phyloP scores from a whole-genome alignment of 371 early-diverging fungal genomes.

The Scutellospora calospora region DNA sequence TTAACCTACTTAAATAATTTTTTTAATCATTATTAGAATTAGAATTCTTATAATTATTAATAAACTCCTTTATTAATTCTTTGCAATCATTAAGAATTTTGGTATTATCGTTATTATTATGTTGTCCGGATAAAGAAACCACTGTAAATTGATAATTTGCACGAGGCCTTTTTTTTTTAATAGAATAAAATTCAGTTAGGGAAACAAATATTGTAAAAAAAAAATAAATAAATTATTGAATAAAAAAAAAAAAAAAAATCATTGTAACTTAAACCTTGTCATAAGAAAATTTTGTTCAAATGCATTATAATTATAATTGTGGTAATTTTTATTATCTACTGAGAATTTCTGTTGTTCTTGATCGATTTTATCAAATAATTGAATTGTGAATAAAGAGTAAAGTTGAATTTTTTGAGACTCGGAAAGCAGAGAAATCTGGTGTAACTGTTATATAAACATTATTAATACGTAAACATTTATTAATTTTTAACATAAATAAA shows the following conservation, averaged over 20 bases:
- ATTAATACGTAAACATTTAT: not conserved
- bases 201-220: too few relatives aligned
- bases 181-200: not conserved
- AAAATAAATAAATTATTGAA: not conserved
- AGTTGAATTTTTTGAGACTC: not conserved
- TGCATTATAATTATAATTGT: not conserved
- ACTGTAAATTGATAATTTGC: constrained; percentile 3
- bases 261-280: not conserved
- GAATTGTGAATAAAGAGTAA: not conserved
- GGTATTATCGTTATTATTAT: too few relatives aligned
- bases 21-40: too few relatives aligned
- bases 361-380: not conserved
- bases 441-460: not conserved
- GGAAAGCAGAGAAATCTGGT: not conserved
- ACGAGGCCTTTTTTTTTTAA: not conserved
- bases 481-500: not conserved
- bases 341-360: not conserved
- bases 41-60: too few relatives aligned
- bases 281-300: not conserved
- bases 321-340: not conserved
- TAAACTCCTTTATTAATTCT: too few relatives aligned
- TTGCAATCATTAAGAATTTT: too few relatives aligned
- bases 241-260: too few relatives aligned
- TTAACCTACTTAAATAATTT: too few relatives aligned
- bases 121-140: not conserved